Percentiles rank a stretch among this genome's conserved stretches.
These are phyloP conservation scores for Linderina pennispora DNA, from an alignment of 192 early-diverging fungal genomes.

Conservation along the genomic window DNA sequence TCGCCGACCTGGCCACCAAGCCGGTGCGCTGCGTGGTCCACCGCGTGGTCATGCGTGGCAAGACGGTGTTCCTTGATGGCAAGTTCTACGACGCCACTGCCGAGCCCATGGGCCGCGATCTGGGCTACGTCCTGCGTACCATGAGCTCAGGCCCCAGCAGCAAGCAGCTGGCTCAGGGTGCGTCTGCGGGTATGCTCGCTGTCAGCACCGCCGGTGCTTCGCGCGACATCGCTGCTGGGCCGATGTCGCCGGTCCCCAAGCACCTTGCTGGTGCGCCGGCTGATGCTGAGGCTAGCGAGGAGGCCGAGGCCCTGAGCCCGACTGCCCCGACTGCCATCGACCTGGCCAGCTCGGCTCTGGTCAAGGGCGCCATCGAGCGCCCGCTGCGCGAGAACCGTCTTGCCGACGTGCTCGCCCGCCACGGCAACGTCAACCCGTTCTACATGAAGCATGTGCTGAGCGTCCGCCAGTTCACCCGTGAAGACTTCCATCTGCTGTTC, in stretches of 20 bases:
- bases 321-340: background rate
- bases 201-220: constrained; percentile 4
- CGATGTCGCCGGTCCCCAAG: background rate
- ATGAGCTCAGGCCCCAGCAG: constrained; percentile 41
- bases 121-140: constrained; percentile 32
- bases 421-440: constrained; percentile 62
- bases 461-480: constrained; percentile 86
- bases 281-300: background rate
- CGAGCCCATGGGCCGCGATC: constrained; percentile 42
- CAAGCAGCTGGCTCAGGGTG: constrained; percentile 28
- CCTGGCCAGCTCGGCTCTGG: background rate
- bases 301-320: background rate
- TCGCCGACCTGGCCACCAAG: constrained; percentile 50
- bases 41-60: constrained; percentile 85
- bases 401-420: constrained; percentile 38
- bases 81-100: constrained; percentile 40
- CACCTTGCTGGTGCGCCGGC: background rate
- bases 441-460: constrained; percentile 89
- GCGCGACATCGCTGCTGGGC: background rate
- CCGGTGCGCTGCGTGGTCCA: constrained; percentile 67
- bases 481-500: constrained; percentile 93
- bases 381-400: constrained; percentile 13
- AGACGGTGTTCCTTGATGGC: constrained; percentile 85
- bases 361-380: constrained; percentile 3
- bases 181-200: constrained; percentile 6